Conservation (phyloP, 75 land plant genomes). For the Selaginella tamariscina region DNA sequence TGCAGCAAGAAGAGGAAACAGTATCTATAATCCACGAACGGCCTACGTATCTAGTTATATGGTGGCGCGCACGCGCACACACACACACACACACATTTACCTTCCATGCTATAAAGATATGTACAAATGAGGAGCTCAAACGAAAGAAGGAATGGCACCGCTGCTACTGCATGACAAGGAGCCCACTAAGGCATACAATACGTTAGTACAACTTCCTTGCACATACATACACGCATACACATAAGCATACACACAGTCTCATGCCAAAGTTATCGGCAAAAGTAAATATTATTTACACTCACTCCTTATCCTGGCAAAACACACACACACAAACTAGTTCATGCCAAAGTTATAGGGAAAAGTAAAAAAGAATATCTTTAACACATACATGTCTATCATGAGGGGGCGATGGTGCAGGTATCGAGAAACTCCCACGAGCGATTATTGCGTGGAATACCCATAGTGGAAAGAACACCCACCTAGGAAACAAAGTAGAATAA, state of each 20-base stretch:
- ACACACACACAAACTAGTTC: too few relatives aligned
- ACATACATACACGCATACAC: neutral
- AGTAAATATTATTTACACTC: too few relatives aligned
- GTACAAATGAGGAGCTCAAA: conserved; percentile 91
- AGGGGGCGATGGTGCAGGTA: conserved; percentile 85
- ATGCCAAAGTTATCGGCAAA: neutral
- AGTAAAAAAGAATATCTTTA: neutral
- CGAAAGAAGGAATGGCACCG: conserved; percentile 72
- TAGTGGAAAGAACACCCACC: conserved; percentile 65
- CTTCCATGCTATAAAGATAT: conserved; percentile 57
- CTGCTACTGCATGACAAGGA: conserved; percentile 85
- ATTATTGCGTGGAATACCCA: conserved; percentile 89
- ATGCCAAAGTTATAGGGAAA: conserved; percentile 2
- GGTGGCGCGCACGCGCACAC: neutral
- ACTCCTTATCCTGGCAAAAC: too few relatives aligned
- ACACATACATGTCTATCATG: conserved; percentile 72
- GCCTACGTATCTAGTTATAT: neutral
- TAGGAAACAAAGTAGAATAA: conserved; percentile 17
- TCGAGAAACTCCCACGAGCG: conserved; percentile 83
- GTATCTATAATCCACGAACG: neutral
- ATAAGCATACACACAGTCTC: neutral
- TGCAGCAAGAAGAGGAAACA: conserved; percentile 20
- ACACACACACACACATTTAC: conserved; percentile 27
- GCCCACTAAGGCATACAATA: conserved; percentile 64
- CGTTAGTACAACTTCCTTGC: neutral